phyloP scores from a whole-genome alignment of 495 filamentous ascomycete species.

The Bryoglossum gracile region DNA sequence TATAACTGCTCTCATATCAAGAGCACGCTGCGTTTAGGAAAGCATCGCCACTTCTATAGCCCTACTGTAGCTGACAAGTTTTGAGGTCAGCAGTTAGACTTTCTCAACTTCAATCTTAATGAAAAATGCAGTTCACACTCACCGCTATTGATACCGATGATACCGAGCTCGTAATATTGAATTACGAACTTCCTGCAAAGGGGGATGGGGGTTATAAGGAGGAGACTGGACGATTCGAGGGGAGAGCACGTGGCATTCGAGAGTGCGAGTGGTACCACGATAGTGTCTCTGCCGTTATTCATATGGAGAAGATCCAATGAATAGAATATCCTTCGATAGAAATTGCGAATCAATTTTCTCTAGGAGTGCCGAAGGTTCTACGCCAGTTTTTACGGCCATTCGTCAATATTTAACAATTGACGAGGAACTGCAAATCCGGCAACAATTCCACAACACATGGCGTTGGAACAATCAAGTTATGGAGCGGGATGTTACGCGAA shows the following conservation, averaged over 20 bases:
- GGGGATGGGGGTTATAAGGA: too few relatives aligned
- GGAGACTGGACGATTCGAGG: background rate
- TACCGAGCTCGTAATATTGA: background rate
- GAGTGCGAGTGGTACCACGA: background rate
- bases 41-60: background rate
- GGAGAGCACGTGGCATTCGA: background rate
- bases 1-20: background rate
- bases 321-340: background rate
- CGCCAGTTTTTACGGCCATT: background rate
- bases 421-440: background rate
- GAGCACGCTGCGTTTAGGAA: background rate
- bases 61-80: background rate
- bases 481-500: background rate
- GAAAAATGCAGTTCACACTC: too few relatives aligned
- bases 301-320: background rate
- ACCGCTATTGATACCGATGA: background rate
- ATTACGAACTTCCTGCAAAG: too few relatives aligned
- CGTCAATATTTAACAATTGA: background rate
- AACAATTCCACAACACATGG: background rate
- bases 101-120: too few relatives aligned
- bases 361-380: background rate
- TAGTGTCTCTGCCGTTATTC: background rate
- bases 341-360: background rate
- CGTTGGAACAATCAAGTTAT: constrained; percentile 1
- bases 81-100: background rate